Conservation (phyloP, 495 filamentous ascomycete species). For the Stereocaulon alpinum region DNA sequence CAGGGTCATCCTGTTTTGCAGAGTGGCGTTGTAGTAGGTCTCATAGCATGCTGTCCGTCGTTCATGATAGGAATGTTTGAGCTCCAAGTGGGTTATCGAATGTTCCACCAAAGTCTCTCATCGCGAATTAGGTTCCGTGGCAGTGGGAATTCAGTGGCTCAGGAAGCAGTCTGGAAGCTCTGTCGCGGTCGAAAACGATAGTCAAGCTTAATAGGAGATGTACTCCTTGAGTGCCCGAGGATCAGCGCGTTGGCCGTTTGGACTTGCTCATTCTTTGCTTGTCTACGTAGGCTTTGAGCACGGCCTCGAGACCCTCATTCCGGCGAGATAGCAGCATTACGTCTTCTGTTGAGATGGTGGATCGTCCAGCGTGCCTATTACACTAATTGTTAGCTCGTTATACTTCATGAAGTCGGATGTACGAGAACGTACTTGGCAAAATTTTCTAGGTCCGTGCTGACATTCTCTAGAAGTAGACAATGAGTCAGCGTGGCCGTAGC, state of each 20-base stretch:
- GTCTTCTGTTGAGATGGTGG: constrained; percentile 71
- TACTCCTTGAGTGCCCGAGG: no score
- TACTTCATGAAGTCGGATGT: not conserved
- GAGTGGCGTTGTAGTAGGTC: no score
- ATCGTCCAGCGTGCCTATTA: constrained; percentile 66
- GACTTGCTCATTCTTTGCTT: constrained; percentile 30
- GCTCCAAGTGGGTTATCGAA: no score
- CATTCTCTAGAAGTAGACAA: constrained; percentile 46
- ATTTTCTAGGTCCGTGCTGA: constrained; percentile 63
- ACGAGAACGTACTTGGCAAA: constrained; percentile 53
- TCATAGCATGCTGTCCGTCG: no score
- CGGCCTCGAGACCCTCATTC: constrained; percentile 70
- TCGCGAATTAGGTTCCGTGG: no score
- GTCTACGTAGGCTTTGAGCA: constrained; percentile 59
- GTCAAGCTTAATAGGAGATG: not conserved
- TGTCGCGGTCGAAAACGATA: not conserved
- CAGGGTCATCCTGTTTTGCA: no score
- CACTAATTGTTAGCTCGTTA: not conserved
- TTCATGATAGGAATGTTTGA: no score
- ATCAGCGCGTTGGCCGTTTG: constrained; percentile 9
- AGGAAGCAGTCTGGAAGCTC: not conserved
- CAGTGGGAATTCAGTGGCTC: not conserved
- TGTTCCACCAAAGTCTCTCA: no score
- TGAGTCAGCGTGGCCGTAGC: not conserved
- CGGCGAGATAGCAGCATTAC: constrained; percentile 77